Conservation (phyloP, 805 yeast species). For the Sugiyamaella chiloensis region DNA sequence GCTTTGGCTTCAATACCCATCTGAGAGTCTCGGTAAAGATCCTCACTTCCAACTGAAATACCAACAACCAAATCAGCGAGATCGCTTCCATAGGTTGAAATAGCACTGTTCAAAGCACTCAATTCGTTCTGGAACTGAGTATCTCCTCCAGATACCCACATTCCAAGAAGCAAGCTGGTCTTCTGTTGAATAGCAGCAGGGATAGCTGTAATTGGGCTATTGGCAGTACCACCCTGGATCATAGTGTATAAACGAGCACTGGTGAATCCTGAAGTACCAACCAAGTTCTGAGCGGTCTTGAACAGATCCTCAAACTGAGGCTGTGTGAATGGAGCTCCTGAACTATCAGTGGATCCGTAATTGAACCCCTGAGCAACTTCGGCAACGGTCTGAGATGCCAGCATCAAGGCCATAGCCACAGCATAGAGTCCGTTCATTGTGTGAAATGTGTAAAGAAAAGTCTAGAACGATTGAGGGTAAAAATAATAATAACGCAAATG, state of each 20-base stretch:
- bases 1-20: constrained; percentile 58
- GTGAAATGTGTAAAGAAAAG: not conserved
- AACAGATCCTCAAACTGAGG: constrained; percentile 20
- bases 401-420: constrained; percentile 1
- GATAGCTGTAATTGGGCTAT: constrained; percentile 21
- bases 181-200: constrained; percentile 23
- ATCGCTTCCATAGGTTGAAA: constrained; percentile 18
- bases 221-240: constrained; percentile 24
- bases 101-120: constrained; percentile 20
- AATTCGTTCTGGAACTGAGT: constrained; percentile 21
- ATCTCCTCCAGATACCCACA: constrained; percentile 24
- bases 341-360: constrained; percentile 23
- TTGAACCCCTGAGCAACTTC: constrained; percentile 22
- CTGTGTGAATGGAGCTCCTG: constrained; percentile 19
- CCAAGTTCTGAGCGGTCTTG: constrained; percentile 17
- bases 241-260: constrained; percentile 24
- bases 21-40: constrained; percentile 62
- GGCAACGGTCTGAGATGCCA: constrained; percentile 11
- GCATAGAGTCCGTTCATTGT: not conserved
- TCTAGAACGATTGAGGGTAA: not conserved
- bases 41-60: constrained; percentile 83
- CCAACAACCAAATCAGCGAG: constrained; percentile 46
- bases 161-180: constrained; percentile 22
- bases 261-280: constrained; percentile 21
- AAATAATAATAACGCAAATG: not conserved